Percentiles rank a stretch among this genome's conserved stretches.
These are phyloP conservation scores for Spencermartinsiella ligniputridi DNA, from an alignment of 1,139 yeast species.

Conservation along the genomic window DNA sequence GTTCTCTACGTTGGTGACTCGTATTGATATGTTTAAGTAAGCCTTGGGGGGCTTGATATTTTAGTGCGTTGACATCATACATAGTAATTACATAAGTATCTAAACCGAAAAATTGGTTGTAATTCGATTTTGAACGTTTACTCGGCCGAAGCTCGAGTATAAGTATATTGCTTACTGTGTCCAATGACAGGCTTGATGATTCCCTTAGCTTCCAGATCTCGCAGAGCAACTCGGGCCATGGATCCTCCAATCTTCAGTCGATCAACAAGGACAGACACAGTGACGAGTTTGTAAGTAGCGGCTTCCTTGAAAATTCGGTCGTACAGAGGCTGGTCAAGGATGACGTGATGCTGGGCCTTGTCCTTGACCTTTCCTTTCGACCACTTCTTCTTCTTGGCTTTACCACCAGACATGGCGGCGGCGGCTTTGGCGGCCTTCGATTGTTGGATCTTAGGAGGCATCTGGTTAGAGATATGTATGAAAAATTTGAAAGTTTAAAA, in stretches of 20 bases:
- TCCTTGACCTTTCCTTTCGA: conserved; percentile 99
- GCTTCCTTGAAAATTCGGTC: conserved; percentile 99
- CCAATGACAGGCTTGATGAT: conserved; percentile 89
- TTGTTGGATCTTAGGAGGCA: conserved; percentile 99
- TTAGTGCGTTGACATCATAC: background rate
- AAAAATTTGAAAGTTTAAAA: no score
- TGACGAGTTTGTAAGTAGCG: conserved; percentile 97
- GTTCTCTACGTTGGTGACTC: no score
- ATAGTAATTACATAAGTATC: background rate
- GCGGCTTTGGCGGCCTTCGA: conserved; percentile 99
- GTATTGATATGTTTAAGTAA: background rate
- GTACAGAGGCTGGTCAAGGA: conserved; percentile 96
- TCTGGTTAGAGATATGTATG: no score
- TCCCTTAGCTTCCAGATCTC: conserved; percentile 94
- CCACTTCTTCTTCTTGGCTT: conserved; percentile 99
- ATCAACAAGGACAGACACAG: conserved; percentile 97
- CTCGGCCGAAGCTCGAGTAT: conserved; percentile 38
- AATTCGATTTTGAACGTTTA: no score
- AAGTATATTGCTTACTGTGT: conserved; percentile 96
- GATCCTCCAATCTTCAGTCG: conserved; percentile 99
- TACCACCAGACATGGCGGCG: conserved; percentile 99
- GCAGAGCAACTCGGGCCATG: conserved; percentile 95
- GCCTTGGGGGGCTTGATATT: background rate
- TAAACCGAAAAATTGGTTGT: background rate
- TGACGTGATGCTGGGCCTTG: conserved; percentile 98